Base-by-base conservation (phyloP, 805 yeast species). In the Yarrowia phangngaensis region DNA sequence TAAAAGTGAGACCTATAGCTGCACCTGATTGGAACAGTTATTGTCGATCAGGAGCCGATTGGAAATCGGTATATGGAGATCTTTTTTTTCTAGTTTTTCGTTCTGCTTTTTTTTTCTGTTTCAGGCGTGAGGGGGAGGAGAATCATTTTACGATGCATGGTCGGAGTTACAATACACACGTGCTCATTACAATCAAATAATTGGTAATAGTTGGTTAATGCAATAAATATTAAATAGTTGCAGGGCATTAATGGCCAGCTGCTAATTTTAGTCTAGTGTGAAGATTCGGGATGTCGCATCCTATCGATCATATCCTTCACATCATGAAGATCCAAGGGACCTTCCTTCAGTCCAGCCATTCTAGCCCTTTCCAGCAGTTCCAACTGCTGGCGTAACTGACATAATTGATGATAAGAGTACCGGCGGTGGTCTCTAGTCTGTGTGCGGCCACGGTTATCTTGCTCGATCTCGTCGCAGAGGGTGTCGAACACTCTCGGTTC, bases 191-290 rank as follows among this genome's bases (percentile, higher is more conserved):
- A n/a, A n/a, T n/a, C n/a, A n/a, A n/a, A n/a, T n/a, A n/a, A n/a
- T n/a, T n/a, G n/a, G n/a, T n/a, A n/a, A n/a, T n/a, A n/a, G n/a
- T n/a, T n/a, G n/a, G n/a, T n/a, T n/a, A 20, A 35, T 35, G 43
- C 43, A 35, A 35, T 35, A 35, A 35, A 35, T 35, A 35, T 35
- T 35, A 35, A 35, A 35, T 35, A 35, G n/a, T n/a, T n/a, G n/a
- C n/a, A n/a, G n/a, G n/a, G n/a, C n/a, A n/a, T n/a, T n/a, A n/a
- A n/a, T n/a, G n/a, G n/a, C n/a, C n/a, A 24, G 20, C 43, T 29
- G 26, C 43, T 23, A 24, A 29, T 35, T 24, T 35, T 24, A 24
- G 43, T 35, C 43, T 35, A 30, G 23, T 35, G 26, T 17, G 9
- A 26, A 13, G n/a, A 14, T 17, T 16, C 8, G 22, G 20, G 14